These are phyloP conservation scores for Globisporangium takayamanum DNA, from an alignment of 352 stramenopile genomes.

Conservation along the genomic window DNA sequence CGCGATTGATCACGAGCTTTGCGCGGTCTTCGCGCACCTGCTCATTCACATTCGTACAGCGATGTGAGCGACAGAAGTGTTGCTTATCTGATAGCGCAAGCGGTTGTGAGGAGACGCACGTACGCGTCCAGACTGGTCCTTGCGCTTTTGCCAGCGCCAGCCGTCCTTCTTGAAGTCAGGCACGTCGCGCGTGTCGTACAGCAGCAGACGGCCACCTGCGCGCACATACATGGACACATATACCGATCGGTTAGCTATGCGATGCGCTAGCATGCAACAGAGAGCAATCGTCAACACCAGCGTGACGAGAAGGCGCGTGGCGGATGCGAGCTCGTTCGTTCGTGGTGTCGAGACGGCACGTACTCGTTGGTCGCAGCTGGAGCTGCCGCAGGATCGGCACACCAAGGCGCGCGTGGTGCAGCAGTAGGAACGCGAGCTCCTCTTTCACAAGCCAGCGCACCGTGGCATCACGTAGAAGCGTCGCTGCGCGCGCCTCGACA, in stretches of 20 bases:
- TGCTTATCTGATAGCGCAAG: background rate
- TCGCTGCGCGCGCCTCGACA: constrained; percentile 26
- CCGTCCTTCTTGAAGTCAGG: constrained; percentile 84
- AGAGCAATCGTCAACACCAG: background rate
- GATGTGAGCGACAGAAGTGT: background rate
- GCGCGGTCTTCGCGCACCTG: constrained; percentile 76
- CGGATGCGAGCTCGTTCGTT: background rate
- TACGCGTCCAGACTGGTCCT: constrained; percentile 71
- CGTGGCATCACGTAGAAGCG: constrained; percentile 37
- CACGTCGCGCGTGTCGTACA: constrained; percentile 59
- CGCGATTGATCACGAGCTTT: constrained; percentile 80
- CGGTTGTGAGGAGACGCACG: background rate
- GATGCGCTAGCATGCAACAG: background rate
- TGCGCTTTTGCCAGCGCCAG: constrained; percentile 83
- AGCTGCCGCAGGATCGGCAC: constrained; percentile 37
- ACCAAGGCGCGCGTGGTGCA: constrained; percentile 35
- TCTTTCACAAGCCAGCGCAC: constrained; percentile 81
- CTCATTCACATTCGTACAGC: background rate
- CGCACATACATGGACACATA: constrained; percentile 1
- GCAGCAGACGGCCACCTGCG: constrained; percentile 58
- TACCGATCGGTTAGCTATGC: background rate
- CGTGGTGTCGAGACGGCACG: constrained; percentile 9
- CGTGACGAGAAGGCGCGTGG: too few relatives aligned
- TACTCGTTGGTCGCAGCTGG: constrained; percentile 54
- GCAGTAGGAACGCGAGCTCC: constrained; percentile 69